Conservation (phyloP, 257 asterid genomes). For the Solanum clarkiae region DNA sequence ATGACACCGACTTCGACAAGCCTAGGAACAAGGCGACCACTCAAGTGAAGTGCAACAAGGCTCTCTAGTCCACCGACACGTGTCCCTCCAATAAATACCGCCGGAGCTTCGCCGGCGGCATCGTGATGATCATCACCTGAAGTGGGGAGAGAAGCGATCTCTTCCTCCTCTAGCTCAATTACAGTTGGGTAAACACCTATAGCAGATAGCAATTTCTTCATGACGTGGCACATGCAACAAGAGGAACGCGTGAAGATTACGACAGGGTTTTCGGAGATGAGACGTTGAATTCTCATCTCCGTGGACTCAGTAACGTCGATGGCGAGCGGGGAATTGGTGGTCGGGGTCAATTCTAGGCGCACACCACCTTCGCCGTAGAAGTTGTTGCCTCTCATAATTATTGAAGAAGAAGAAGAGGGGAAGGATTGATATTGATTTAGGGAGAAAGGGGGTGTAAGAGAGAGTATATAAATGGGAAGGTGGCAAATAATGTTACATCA, state of each 20-base stretch:
- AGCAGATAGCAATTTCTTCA: conserved; percentile 60
- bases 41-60: conserved; percentile 67
- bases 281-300: conserved; percentile 74
- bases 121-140: neutral
- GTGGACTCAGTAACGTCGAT: conserved; percentile 59
- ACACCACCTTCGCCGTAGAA: conserved; percentile 39
- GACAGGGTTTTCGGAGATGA: conserved; percentile 73
- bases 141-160: conserved; percentile 36
- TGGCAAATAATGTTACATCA: conserved; percentile 13
- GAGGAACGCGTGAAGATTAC: conserved; percentile 73
- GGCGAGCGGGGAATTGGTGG: conserved; percentile 52
- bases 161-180: conserved; percentile 77
- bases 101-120: conserved; percentile 23
- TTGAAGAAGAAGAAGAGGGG: neutral
- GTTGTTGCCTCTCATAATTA: conserved; percentile 48
- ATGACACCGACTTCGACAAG: conserved; percentile 81
- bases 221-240: conserved; percentile 95
- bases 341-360: conserved; percentile 48
- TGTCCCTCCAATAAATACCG: conserved; percentile 73
- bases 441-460: conserved; percentile 12
- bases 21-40: conserved; percentile 77
- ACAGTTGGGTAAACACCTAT: conserved; percentile 86
- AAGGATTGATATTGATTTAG: neutral
- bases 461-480: conserved; percentile 22
- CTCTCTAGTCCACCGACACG: conserved; percentile 82